Evolutionary conservation across 179 eudicot genomes (phyloP), one percentile per base, ranked within the genome.

Genomic region (Pouteria campechiana): DNA sequence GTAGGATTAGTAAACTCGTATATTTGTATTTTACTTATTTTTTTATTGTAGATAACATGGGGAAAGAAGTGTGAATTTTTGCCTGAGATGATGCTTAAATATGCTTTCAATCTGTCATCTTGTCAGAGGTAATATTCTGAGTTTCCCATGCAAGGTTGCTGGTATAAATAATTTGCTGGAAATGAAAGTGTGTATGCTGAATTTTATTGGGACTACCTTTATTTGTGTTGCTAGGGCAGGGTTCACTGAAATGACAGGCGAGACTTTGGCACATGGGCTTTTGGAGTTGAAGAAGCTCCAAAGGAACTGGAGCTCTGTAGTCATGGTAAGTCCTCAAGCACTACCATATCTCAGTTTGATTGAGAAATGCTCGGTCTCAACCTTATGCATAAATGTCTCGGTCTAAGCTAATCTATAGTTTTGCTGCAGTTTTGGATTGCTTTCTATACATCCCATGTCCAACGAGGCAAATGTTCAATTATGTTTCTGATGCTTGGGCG

Each of bases 31-130:
- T n/a, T n/a, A n/a, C n/a, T n/a, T 13, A 13, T 30, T 46, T 37
- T 29, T 22, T 41, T 14, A 10, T 13, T 65, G 37, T 67, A 72
- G 76, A 59, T 60, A 37, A 46, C 58, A 21, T 51, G 52, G 46
- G 43, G 49, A 39, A 62, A 50, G 49, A 67, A 51, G 41, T 46
- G 45, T 47, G 53, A 22, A 28, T 40, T 37, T 27, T 44, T 52
- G 33, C 62, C 51, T 30, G 70, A 66, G 37, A 46, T 40, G 37
- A 36, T 74, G 62, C 45, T 74, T 47, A 73, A 64, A 64, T 45
- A 34, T 49, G 69, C 63, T 38, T 66, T 71, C 61, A 66, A 67
- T 52, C 65, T 84, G 52, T 61, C 61, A 59, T 83, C 86, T 57
- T 57, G 52, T 64, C 58, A 32, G 57, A 76, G 82, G 89, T 86